These are phyloP conservation scores for Fusarium neocosmosporiellum DNA, from an alignment of 2,329 filamentous ascomycete genomes.

Conservation along the genomic window DNA sequence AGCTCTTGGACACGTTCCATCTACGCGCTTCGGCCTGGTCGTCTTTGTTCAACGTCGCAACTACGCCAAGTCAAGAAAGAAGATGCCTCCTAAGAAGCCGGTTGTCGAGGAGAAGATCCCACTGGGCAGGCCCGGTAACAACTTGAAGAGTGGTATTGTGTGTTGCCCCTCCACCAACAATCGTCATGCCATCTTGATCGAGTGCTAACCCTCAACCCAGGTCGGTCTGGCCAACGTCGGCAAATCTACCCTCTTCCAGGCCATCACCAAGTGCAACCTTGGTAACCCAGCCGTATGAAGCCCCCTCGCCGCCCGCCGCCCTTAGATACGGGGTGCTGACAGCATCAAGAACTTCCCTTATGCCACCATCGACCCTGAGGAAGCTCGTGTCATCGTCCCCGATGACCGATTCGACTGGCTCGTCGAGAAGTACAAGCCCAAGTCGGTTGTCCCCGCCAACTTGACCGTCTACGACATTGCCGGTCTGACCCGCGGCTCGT, in stretches of 20 bases:
- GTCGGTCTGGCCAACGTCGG: slow-evolving; percentile 99
- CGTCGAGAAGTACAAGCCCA: slow-evolving; percentile 95
- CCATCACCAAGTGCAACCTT: slow-evolving; percentile 96
- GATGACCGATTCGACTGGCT: slow-evolving; percentile 98
- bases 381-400: slow-evolving; percentile 95
- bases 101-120: slow-evolving; percentile 95
- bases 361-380: slow-evolving; percentile 98
- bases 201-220: slow-evolving; percentile 59
- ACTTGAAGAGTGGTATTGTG: slow-evolving; percentile 99
- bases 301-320: slow-evolving; percentile 46
- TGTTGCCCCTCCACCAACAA: slow-evolving; percentile 44
- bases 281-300: slow-evolving; percentile 92
- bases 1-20: slow-evolving; percentile 62
- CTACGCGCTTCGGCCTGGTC: slow-evolving; percentile 62
- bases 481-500: slow-evolving; percentile 93
- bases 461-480: slow-evolving; percentile 99
- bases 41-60: slow-evolving; percentile 62
- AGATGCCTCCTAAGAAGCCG: slow-evolving; percentile 96
- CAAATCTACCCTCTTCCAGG: slow-evolving; percentile 99
- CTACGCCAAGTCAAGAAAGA: slow-evolving; percentile 73
- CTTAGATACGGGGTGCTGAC: slow-evolving; percentile 54
- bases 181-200: slow-evolving; percentile 7
- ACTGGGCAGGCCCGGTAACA: slow-evolving; percentile 96
- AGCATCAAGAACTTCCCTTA: slow-evolving; percentile 90
- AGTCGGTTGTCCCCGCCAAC: slow-evolving; percentile 96